Conservation (phyloP, 192 early-diverging fungal species). For the Coemansia sp. region DNA sequence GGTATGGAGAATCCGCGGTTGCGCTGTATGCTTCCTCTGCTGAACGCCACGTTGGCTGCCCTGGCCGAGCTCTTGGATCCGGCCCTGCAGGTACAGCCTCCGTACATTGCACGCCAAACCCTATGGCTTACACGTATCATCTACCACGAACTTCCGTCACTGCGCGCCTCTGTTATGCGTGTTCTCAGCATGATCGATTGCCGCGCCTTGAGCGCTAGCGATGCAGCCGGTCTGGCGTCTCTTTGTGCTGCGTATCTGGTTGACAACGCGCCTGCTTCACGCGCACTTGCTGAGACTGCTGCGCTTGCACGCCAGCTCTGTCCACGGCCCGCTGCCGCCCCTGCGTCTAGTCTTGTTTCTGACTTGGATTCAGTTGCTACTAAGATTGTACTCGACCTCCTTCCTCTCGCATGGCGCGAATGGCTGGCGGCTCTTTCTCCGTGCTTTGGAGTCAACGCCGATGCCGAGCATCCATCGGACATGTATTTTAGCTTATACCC, state of each 20-base stretch:
- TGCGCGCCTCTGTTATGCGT: conserved; percentile 30
- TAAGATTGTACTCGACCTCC: not conserved
- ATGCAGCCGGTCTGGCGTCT: conserved; percentile 15
- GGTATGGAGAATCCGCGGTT: conserved; percentile 17
- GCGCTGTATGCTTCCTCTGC: conserved; percentile 23
- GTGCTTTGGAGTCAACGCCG: not conserved
- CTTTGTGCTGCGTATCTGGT: conserved; percentile 26
- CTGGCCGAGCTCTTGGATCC: conserved; percentile 33
- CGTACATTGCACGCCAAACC: conserved; percentile 16
- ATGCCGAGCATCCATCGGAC: conserved; percentile 6
- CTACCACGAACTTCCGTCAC: conserved; percentile 25
- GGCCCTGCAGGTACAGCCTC: conserved; percentile 29
- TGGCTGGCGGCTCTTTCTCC: conserved; percentile 7
- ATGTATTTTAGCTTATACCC: conserved; percentile 13
- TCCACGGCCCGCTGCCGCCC: not conserved
- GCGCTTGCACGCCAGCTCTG: conserved; percentile 1
- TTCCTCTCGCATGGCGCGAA: conserved; percentile 1
- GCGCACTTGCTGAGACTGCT: conserved; percentile 1
- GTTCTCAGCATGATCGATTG: conserved; percentile 20
- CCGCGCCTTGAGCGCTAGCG: conserved; percentile 7
- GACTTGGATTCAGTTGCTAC: not conserved
- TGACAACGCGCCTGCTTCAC: conserved; percentile 2
- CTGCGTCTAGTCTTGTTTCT: not conserved
- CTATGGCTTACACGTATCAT: conserved; percentile 38
- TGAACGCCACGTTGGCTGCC: conserved; percentile 9